Evolutionary conservation across 2,329 filamentous ascomycete genomes (phyloP), one percentile per base, ranked within the genome.

Genomic region (Lachnellula arida): DNA sequence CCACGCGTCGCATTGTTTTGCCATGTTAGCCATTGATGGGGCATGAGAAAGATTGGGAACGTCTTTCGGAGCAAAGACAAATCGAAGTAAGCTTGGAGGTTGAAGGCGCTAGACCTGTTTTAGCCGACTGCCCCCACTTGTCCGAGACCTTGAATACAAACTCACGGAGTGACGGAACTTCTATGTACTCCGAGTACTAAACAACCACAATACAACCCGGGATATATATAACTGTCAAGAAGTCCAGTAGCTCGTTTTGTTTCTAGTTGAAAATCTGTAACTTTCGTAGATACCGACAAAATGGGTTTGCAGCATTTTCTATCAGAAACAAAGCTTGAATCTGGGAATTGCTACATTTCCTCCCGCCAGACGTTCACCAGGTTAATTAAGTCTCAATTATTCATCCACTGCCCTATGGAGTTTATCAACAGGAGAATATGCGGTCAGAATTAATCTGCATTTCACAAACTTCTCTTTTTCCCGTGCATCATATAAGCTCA

Each of bases 1-100:
- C 90, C 65, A 94, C 89, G 65, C 89, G 84, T 69, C 85, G 81
- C 69, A 71, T 71, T 58, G 51, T 66, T 51, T 50, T 37, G 63
- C 62, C 66, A 67, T 68, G 22, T 49, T 54, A 56, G 22, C 14
- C 42, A 44, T 50, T 43, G 46, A 32, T 42, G 37, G 44, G 28
- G 9, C 28, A 11, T 11, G 51, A 42, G 25, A 25, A 28, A 34
- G 35, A 37, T 28, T 37, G 32, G 25, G 35, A 44, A 12, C 32
- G 7, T 47, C 23, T 23, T 9, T 17, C 22, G 32, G 12, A 8
- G 17, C 22, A 8, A 34, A 32, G 2, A 39, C 4, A 9, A n/a
- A 14, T 37, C 44, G 23, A 34, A n/a, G 37, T 40, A 12, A 40
- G 37, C 15, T 40, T 34, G 17, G 28, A 42, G 35, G 19, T 49